Conservation (phyloP, 106 monocot species). For the Platanthera zijinensis region DNA sequence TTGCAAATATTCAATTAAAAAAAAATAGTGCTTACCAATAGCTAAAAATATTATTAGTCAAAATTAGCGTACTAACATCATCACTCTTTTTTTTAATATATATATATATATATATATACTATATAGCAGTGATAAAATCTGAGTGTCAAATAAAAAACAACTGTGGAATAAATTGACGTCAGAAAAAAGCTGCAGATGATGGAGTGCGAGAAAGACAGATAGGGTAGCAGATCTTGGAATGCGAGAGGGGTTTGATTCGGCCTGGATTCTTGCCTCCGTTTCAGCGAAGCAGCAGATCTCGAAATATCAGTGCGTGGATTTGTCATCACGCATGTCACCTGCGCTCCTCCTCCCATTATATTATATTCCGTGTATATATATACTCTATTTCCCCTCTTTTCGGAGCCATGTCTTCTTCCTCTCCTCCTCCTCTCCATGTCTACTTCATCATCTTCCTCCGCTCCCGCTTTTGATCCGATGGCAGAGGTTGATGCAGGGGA, state of each 20-base stretch:
- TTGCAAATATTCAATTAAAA: no score
- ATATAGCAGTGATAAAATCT: no score
- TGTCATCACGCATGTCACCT: not conserved
- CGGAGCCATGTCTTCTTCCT: not conserved
- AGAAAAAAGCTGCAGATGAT: not conserved
- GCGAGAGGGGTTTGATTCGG: not conserved
- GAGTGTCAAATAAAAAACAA: no score
- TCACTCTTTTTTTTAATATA: no score
- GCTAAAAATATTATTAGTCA: no score
- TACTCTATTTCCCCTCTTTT: no score
- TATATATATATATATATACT: no score
- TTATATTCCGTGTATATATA: not conserved
- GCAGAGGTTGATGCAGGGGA: not conserved
- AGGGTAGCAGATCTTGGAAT: not conserved
- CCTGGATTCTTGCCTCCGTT: not conserved
- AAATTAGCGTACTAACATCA: no score
- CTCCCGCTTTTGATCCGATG: not conserved
- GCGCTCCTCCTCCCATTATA: not conserved
- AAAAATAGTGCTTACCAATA: no score
- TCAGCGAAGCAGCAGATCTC: constrained; percentile 7
- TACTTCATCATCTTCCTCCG: not conserved
- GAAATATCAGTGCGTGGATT: constrained; percentile 7
- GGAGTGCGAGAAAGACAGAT: not conserved
- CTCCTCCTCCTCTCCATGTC: not conserved
- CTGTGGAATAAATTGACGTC: no score